These are phyloP conservation scores for Xylariaceae sp. DNA, from an alignment of 2,329 filamentous ascomycete genomes.

Conservation along the genomic window DNA sequence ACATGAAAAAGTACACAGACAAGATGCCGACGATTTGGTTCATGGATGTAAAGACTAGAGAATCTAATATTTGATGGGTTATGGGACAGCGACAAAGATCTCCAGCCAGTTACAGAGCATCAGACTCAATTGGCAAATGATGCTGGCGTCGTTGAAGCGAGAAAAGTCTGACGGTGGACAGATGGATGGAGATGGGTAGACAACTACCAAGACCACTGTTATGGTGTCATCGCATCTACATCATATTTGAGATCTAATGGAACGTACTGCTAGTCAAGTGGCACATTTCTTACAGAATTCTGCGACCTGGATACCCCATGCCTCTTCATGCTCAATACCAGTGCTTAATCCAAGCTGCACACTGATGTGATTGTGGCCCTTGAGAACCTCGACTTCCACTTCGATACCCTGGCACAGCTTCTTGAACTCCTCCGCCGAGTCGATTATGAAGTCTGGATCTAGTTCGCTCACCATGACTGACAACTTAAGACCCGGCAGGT, in stretches of 20 bases:
- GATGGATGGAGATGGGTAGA: no score
- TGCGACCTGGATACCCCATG: slow-evolving; percentile 24
- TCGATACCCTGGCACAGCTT: slow-evolving; percentile 6
- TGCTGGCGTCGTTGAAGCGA: no score
- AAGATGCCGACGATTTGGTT: slow-evolving; percentile 14
- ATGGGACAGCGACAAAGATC: no score
- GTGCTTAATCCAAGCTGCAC: slow-evolving; percentile 21
- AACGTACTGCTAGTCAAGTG: neutral
- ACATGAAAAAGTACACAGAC: slow-evolving; percentile 16
- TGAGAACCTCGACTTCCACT: slow-evolving; percentile 15
- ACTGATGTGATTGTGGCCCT: slow-evolving; percentile 28
- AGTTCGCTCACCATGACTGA: slow-evolving; percentile 22
- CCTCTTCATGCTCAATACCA: slow-evolving; percentile 25
- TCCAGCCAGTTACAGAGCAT: no score
- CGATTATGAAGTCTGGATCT: slow-evolving; percentile 20
- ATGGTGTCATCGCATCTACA: no score
- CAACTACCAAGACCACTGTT: no score
- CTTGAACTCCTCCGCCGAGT: slow-evolving; percentile 18
- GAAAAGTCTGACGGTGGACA: no score
- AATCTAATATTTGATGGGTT: no score
- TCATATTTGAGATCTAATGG: no score
- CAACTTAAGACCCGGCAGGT: slow-evolving; percentile 16
- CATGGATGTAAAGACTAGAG: slow-evolving; percentile 12
- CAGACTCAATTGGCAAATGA: no score
- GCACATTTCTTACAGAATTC: slow-evolving; percentile 17